Conservation (phyloP, 208 protist species). For the Leishmania major region DNA sequence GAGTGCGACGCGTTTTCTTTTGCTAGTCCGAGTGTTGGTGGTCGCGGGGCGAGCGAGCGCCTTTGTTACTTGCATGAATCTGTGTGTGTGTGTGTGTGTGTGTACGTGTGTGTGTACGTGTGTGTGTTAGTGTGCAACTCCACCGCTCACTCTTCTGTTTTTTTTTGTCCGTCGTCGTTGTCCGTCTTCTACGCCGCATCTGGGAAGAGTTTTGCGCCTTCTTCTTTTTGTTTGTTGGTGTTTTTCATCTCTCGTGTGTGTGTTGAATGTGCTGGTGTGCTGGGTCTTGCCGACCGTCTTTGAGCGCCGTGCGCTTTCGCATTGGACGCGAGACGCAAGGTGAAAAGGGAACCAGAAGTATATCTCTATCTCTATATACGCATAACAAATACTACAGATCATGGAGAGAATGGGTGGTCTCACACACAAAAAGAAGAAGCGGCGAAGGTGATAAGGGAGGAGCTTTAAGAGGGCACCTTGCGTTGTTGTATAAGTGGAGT, state of each 20-base stretch:
- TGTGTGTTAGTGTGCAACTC: background rate
- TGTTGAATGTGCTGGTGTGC: background rate
- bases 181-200: too few species aligned
- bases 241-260: background rate
- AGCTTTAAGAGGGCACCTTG: background rate
- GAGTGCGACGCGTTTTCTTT: too few species aligned
- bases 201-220: too few species aligned
- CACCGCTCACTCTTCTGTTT: background rate
- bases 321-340: background rate
- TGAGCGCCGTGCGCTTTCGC: conserved; percentile 8
- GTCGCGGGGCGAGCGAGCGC: too few species aligned
- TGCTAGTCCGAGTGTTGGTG: too few species aligned
- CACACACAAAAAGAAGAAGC: background rate
- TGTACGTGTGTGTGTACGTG: background rate
- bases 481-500: background rate
- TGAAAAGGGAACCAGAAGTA: background rate
- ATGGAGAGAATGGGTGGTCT: background rate
- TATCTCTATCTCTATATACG: too few species aligned
- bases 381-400: background rate
- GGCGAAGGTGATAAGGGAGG: background rate
- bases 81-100: background rate
- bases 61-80: background rate
- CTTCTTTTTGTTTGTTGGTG: background rate
- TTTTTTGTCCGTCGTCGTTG: background rate
- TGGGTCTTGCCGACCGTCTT: background rate